A percentile compares a stretch with the other conserved stretches of the same genome.
These are phyloP conservation scores for Nematodospora anomalae DNA, from an alignment of 1,139 yeast genomes.

Conservation along the genomic window DNA sequence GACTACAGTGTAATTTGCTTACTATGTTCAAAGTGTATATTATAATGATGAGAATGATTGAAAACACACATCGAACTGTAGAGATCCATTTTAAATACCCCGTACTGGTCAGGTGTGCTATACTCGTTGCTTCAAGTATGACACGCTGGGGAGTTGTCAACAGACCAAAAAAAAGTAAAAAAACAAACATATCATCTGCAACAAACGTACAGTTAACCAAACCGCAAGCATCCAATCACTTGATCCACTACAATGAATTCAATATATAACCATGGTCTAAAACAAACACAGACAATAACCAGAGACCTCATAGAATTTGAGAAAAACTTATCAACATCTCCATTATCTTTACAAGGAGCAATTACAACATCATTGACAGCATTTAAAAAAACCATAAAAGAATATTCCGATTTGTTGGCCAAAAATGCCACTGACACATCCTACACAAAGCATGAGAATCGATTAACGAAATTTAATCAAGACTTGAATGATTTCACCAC, in stretches of 20 bases:
- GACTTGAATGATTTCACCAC: conserved; percentile 58
- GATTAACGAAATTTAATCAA: conserved; percentile 59
- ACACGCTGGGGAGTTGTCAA: no score
- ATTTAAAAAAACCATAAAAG: conserved; percentile 72
- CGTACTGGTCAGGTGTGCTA: no score
- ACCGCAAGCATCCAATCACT: no score
- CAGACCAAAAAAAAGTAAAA: no score
- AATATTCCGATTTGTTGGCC: conserved; percentile 64
- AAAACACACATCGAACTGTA: no score
- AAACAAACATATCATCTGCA: no score
- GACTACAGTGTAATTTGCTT: no score
- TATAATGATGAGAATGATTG: no score
- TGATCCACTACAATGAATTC: conserved; percentile 78
- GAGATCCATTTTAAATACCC: no score
- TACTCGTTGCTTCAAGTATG: no score
- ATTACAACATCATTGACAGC: conserved; percentile 81
- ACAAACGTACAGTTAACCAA: no score
- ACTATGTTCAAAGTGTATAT: no score
- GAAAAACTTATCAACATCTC: conserved; percentile 63
- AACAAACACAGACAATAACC: conserved; percentile 73
- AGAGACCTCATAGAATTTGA: conserved; percentile 71
- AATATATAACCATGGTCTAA: conserved; percentile 83
- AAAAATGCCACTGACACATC: conserved; percentile 60
- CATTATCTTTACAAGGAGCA: conserved; percentile 77
- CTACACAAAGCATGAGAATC: conserved; percentile 60